Conservation (phyloP, 352 stramenopile genomes). For the Phytopythium helicoides region DNA sequence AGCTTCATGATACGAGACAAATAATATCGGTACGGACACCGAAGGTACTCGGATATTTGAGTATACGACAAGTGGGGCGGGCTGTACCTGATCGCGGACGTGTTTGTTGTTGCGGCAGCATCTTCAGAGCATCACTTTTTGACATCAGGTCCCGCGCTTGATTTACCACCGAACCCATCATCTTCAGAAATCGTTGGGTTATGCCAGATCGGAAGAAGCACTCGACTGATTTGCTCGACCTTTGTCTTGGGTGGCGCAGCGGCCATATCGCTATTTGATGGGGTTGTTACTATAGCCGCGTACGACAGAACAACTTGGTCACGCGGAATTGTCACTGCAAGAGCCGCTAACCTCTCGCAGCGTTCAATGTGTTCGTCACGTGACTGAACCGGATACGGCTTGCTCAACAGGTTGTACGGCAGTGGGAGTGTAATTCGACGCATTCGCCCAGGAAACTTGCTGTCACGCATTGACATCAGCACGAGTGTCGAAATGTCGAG, state of each 20-base stretch:
- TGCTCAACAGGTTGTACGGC: slow-evolving; percentile 45
- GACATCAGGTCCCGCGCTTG: background rate
- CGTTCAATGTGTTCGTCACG: slow-evolving; percentile 46
- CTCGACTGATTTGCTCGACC: slow-evolving; percentile 22
- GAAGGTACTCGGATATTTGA: slow-evolving; percentile 77
- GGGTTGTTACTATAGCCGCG: slow-evolving; percentile 22
- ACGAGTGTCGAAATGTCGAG: slow-evolving; percentile 22
- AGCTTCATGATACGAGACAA: slow-evolving; percentile 66
- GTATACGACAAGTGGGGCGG: slow-evolving; percentile 76
- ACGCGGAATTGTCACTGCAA: slow-evolving; percentile 22
- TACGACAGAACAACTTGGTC: slow-evolving; percentile 54
- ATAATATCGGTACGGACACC: slow-evolving; percentile 81
- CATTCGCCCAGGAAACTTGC: slow-evolving; percentile 74
- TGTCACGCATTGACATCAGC: slow-evolving; percentile 72
- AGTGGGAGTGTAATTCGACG: slow-evolving; percentile 65
- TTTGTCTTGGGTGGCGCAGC: slow-evolving; percentile 17
- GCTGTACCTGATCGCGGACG: slow-evolving; percentile 22
- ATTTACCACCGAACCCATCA: background rate
- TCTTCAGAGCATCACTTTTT: background rate
- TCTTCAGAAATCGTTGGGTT: background rate
- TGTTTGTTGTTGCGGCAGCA: no score
- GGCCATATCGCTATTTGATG: background rate
- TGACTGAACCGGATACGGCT: slow-evolving; percentile 55
- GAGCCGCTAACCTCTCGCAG: slow-evolving; percentile 40
- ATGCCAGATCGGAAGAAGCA: slow-evolving; percentile 32